phyloP scores from a whole-genome alignment of 1,284 basidiomycete species.

The Cutaneotrichosporon sp. region DNA sequence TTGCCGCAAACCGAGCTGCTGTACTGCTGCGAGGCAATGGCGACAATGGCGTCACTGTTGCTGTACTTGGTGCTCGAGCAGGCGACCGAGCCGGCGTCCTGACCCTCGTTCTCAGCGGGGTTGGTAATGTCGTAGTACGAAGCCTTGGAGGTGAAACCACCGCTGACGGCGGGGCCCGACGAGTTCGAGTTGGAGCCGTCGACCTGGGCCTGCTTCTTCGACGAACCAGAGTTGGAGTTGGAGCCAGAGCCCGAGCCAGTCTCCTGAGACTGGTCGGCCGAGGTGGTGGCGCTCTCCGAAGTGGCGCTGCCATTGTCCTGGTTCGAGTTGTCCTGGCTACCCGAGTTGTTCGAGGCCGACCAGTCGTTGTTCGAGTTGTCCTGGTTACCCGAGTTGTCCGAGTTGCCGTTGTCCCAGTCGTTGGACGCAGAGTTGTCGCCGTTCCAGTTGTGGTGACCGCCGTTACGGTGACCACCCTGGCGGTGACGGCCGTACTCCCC shows the following conservation, averaged over 20 bases:
- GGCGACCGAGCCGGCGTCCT: slow-evolving; percentile 7
- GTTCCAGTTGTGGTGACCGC: not conserved
- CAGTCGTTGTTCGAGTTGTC: not conserved
- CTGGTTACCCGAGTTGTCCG: not conserved
- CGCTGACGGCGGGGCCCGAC: slow-evolving; percentile 48
- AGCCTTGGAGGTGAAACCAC: slow-evolving; percentile 1
- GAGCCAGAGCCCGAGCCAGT: too few relatives aligned
- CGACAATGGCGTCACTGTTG: slow-evolving; percentile 9
- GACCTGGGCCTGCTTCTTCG: slow-evolving; percentile 3
- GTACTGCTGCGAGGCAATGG: slow-evolving; percentile 6
- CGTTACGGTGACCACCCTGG: not conserved
- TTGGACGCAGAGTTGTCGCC: not conserved
- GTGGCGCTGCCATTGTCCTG: not conserved
- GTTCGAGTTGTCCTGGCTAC: not conserved
- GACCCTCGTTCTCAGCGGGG: slow-evolving; percentile 14
- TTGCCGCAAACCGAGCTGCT: slow-evolving; percentile 8
- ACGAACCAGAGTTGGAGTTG: too few relatives aligned
- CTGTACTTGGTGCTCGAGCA: slow-evolving; percentile 10
- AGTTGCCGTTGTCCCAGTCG: not conserved
- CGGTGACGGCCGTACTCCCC: slow-evolving; percentile 7
- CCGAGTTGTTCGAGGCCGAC: not conserved
- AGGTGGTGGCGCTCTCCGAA: not conserved
- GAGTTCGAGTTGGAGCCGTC: not conserved
- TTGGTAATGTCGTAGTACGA: slow-evolving; percentile 11
- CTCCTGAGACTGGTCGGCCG: too few relatives aligned